Evolutionary conservation across 2,329 filamentous ascomycete genomes (phyloP).

Genomic region (Colletotrichum paranaense): DNA sequence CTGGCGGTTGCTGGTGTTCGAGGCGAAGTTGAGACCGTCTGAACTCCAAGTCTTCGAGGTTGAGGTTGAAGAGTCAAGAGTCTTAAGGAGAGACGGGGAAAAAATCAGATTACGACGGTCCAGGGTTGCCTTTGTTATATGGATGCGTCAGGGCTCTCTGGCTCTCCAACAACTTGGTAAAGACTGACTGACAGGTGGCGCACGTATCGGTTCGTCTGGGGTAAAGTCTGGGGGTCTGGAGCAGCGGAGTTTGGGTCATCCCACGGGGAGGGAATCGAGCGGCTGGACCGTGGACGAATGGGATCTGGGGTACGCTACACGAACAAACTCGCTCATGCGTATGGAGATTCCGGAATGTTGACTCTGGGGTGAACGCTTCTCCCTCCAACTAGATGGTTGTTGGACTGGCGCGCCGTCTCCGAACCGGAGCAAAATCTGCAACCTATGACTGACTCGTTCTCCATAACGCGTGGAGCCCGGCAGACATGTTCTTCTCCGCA

Average conservation of each 20-base stretch:
- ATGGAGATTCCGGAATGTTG: slow-evolving; percentile 1
- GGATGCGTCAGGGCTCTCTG: slow-evolving; percentile 3
- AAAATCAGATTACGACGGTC: background rate
- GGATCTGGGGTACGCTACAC: slow-evolving; percentile 26
- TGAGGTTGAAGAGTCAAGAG: slow-evolving; percentile 4
- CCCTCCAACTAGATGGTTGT: slow-evolving; percentile 7
- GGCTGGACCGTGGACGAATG: slow-evolving; percentile 4
- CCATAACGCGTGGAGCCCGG: slow-evolving; percentile 28
- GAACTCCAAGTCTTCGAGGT: slow-evolving; percentile 9
- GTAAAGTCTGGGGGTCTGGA: slow-evolving; percentile 33
- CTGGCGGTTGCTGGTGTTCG: slow-evolving; percentile 7
- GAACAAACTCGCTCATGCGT: slow-evolving; percentile 5
- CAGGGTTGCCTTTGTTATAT: slow-evolving; percentile 34
- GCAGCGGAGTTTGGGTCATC: slow-evolving; percentile 26
- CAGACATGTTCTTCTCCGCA: slow-evolving; percentile 25
- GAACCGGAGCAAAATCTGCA: slow-evolving; percentile 35
- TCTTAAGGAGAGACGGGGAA: slow-evolving; percentile 6
- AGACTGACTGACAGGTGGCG: slow-evolving; percentile 12
- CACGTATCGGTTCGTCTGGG: slow-evolving; percentile 30
- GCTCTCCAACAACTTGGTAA: slow-evolving; percentile 1
- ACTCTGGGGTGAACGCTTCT: slow-evolving; percentile 35
- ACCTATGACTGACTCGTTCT: slow-evolving; percentile 24
- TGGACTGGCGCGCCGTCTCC: slow-evolving; percentile 19
- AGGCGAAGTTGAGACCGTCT: slow-evolving; percentile 18
- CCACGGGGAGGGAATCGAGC: slow-evolving; percentile 5